These are phyloP conservation scores for Pythium diclinum DNA, from an alignment of 352 stramenopile species.

Conservation along the genomic window DNA sequence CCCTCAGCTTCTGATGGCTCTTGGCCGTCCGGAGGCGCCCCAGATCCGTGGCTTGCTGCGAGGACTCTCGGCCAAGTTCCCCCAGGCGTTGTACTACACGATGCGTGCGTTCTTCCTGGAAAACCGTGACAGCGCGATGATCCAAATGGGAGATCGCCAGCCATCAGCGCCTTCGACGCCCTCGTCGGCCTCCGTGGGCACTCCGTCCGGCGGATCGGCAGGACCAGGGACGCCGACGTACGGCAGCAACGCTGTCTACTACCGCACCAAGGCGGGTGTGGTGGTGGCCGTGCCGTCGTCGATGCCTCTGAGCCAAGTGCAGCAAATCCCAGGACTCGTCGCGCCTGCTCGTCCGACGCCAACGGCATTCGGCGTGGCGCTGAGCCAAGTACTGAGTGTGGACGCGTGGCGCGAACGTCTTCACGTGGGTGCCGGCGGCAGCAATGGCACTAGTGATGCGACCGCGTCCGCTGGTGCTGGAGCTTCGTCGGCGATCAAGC, in stretches of 20 bases:
- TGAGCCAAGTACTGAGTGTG: conserved; percentile 60
- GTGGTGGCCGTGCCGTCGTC: conserved; percentile 68
- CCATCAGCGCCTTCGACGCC: conserved; percentile 19
- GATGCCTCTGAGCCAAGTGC: conserved; percentile 54
- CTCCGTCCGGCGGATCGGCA: conserved; percentile 9
- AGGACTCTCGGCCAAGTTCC: conserved; percentile 91
- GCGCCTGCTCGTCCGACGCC: conserved; percentile 57
- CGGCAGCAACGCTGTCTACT: conserved; percentile 46
- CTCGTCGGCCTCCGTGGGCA: conserved; percentile 15
- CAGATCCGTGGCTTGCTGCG: conserved; percentile 82
- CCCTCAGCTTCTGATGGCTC: conserved; percentile 94
- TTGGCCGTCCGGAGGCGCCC: conserved; percentile 89
- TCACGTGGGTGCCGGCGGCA: conserved; percentile 6
- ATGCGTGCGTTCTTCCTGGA: conserved; percentile 98
- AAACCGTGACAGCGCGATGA: conserved; percentile 90
- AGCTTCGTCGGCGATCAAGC: conserved; percentile 28
- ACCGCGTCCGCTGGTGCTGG: neutral
- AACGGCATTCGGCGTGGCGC: conserved; percentile 63
- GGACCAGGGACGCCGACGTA: conserved; percentile 27
- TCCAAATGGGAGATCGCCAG: conserved; percentile 25
- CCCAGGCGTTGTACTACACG: conserved; percentile 98
- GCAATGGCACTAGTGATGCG: neutral
- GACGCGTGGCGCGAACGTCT: conserved; percentile 59
- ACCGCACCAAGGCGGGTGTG: conserved; percentile 76
- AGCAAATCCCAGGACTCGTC: conserved; percentile 74